Conservation (phyloP, 2,329 filamentous ascomycete genomes). For the Aspergillus nomiae region DNA sequence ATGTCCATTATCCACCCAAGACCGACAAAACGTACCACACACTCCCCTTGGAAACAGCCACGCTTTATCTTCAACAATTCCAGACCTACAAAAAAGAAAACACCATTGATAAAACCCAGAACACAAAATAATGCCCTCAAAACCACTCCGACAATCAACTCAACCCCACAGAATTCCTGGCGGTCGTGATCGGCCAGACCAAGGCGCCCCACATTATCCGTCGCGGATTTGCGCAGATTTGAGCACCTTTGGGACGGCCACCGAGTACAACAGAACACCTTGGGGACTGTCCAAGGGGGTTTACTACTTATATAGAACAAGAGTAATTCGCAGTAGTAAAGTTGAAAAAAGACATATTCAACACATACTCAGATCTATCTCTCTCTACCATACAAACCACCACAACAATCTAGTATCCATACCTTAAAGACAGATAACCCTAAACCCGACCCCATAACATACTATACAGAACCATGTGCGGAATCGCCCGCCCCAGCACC, state of each 20-base stretch:
- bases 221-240: constrained; percentile 24
- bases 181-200: neutral
- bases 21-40: too few species aligned
- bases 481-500: constrained; percentile 51
- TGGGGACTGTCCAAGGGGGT: constrained; percentile 1
- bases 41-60: too few species aligned
- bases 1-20: too few species aligned
- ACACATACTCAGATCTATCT: neutral
- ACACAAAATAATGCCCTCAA: neutral
- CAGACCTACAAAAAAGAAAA: too few species aligned
- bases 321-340: neutral
- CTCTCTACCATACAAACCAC: neutral
- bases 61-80: too few species aligned
- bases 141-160: neutral
- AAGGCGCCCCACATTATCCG: neutral
- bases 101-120: neutral
- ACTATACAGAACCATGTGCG: constrained; percentile 39
- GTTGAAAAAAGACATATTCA: neutral
- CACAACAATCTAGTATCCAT: too few species aligned
- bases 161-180: neutral
- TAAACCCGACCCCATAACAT: too few species aligned
- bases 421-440: too few species aligned
- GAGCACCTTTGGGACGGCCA: constrained; percentile 18
- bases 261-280: constrained; percentile 8
- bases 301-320: neutral